Percentiles rank a stretch among this genome's conserved stretches.
phyloP scores from a whole-genome alignment of 2,329 filamentous ascomycete species.

The Fusarium pseudograminearum region DNA sequence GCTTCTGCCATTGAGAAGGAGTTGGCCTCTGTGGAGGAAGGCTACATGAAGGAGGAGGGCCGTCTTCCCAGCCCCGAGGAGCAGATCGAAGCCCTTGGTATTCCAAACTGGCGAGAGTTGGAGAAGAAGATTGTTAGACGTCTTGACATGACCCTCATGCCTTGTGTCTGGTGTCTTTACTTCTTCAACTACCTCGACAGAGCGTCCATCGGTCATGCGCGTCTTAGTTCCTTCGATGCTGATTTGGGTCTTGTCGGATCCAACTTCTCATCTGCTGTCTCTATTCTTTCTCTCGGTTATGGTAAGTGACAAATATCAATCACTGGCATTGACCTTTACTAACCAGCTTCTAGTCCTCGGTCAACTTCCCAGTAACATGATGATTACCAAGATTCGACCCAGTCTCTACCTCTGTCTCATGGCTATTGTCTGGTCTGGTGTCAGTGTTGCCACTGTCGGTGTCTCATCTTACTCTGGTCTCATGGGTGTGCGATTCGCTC shows the following conservation, averaged over 20 bases:
- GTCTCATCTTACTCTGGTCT: conserved; percentile 18
- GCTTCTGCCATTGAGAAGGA: conserved; percentile 12
- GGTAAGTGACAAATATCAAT: background rate
- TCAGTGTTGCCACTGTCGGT: conserved; percentile 11
- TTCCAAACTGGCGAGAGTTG: conserved; percentile 19
- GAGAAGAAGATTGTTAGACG: conserved; percentile 25
- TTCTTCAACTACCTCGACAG: conserved; percentile 30
- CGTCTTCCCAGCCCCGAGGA: conserved; percentile 17
- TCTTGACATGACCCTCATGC: conserved; percentile 25
- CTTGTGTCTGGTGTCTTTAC: conserved; percentile 25
- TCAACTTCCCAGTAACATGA: conserved; percentile 20
- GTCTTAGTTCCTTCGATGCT: conserved; percentile 2
- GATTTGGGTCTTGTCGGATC: conserved; percentile 5
- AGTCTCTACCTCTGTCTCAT: conserved; percentile 19
- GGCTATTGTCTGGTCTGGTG: conserved; percentile 21
- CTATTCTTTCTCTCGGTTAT: conserved; percentile 26
- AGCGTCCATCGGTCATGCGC: conserved; percentile 14
- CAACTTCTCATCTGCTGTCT: conserved; percentile 22
- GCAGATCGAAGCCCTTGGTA: conserved; percentile 17
- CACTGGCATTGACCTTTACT: background rate
- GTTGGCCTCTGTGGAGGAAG: conserved; percentile 10
- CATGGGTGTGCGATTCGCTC: conserved; percentile 18
- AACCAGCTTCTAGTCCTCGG: background rate
- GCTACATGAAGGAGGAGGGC: conserved; percentile 7
- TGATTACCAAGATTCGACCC: conserved; percentile 20